Evolutionary conservation across 805 yeast species (phyloP).

Genomic region (Ogataea kodamae): DNA sequence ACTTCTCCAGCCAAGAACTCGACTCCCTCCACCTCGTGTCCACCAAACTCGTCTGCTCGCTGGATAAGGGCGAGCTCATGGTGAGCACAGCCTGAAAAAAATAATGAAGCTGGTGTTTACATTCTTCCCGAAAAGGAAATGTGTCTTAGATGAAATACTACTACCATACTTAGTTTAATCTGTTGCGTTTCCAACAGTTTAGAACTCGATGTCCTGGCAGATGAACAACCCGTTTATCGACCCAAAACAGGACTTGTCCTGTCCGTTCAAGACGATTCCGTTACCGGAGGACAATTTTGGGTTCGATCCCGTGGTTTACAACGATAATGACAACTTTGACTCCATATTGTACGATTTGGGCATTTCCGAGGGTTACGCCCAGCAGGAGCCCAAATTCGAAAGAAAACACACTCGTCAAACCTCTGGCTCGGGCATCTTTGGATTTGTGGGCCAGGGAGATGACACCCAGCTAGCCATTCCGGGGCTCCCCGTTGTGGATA

Average conservation of each 20-base stretch:
- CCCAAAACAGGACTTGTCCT: conserved; percentile 33
- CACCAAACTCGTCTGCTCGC: conserved; percentile 14
- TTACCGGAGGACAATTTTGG: conserved; percentile 55
- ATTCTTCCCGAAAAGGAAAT: conserved; percentile 22
- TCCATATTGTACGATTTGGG: conserved; percentile 30
- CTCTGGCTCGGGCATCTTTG: conserved; percentile 82
- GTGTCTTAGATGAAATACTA: conserved; percentile 7
- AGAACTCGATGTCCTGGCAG: conserved; percentile 17
- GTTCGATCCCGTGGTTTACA: conserved; percentile 23
- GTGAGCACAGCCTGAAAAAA: conserved; percentile 8
- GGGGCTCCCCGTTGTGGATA: conserved; percentile 35
- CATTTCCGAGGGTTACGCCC: conserved; percentile 33
- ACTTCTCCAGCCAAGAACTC: conserved; percentile 9
- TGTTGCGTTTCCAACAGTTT: conserved; percentile 5
- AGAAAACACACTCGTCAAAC: conserved; percentile 53
- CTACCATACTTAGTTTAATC: conserved; percentile 5
- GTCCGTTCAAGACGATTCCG: conserved; percentile 38
- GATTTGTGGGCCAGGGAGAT: conserved; percentile 56
- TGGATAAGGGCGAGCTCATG: conserved; percentile 17
- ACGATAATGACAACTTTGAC: conserved; percentile 27
- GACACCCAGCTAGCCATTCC: conserved; percentile 57
- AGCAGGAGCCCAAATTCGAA: conserved; percentile 8
- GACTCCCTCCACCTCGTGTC: conserved; percentile 14
- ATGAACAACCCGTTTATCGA: conserved; percentile 28
- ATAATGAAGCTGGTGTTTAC: conserved; percentile 15